These are phyloP conservation scores for Leccinum longicurvipes DNA, from an alignment of 768 basidiomycete genomes.

Conservation along the genomic window DNA sequence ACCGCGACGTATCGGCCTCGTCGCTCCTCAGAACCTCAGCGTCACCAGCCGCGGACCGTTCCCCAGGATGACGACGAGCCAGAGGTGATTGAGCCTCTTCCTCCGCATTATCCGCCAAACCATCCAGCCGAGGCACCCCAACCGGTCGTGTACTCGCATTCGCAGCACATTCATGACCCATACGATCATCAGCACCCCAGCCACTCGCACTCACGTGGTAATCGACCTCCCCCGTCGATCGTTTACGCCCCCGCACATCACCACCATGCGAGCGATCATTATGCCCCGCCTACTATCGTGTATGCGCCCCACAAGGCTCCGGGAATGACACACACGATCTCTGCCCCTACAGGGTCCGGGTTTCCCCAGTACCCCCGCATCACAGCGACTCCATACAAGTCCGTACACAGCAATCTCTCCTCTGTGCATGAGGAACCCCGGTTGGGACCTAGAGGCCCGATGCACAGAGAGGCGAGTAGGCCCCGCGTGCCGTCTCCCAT, in stretches of 20 bases:
- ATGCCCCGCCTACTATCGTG: conserved; percentile 58
- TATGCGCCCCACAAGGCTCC: conserved; percentile 55
- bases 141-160: conserved; percentile 37
- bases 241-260: conserved; percentile 51
- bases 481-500: conserved; percentile 36
- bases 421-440: conserved; percentile 40
- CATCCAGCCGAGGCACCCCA: conserved; percentile 18
- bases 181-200: conserved; percentile 30
- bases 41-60: conserved; percentile 18
- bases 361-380: conserved; percentile 41
- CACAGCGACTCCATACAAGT: conserved; percentile 41
- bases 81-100: conserved; percentile 34
- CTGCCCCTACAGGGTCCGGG: conserved; percentile 45
- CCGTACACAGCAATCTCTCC: conserved; percentile 33
- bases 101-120: conserved; percentile 27
- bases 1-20: conserved; percentile 30
- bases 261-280: conserved; percentile 45
- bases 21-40: conserved; percentile 29
- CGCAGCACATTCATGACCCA: conserved; percentile 38
- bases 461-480: conserved; percentile 26
- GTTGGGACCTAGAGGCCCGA: conserved; percentile 27
- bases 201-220: conserved; percentile 37
- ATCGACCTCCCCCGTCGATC: conserved; percentile 51
- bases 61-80: conserved; percentile 21
- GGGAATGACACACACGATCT: conserved; percentile 67